Percentiles rank a stretch among this genome's conserved stretches.
These are phyloP conservation scores for Spathaspora jeffriesii DNA, from an alignment of 1,139 yeast genomes.

Conservation along the genomic window DNA sequence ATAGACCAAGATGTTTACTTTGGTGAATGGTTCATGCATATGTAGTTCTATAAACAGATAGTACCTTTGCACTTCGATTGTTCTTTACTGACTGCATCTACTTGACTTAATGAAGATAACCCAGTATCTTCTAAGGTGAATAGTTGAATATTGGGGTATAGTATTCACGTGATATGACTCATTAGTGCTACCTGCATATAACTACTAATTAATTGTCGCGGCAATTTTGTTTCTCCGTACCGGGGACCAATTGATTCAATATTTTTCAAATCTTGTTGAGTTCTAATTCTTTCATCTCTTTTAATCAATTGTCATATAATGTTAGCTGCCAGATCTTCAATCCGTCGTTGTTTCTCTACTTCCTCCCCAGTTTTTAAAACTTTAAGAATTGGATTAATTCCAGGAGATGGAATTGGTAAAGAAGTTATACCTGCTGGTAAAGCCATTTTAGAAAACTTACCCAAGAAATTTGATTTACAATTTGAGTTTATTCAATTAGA, in stretches of 20 bases:
- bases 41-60: too few species aligned
- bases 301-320: slow-evolving; percentile 11
- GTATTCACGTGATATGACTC: slow-evolving; percentile 4
- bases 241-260: neutral
- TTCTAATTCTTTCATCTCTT: too few species aligned
- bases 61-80: neutral
- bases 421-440: slow-evolving; percentile 97
- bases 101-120: too few species aligned
- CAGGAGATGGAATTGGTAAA: slow-evolving; percentile 98
- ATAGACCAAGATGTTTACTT: slow-evolving; percentile 1
- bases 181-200: neutral
- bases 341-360: slow-evolving; percentile 39
- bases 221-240: neutral
- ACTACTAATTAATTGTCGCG: neutral
- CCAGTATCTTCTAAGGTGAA: too few species aligned
- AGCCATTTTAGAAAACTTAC: slow-evolving; percentile 80
- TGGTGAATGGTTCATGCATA: too few species aligned
- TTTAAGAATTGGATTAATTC: slow-evolving; percentile 65
- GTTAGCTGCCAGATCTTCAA: slow-evolving; percentile 23
- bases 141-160: neutral
- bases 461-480: slow-evolving; percentile 69
- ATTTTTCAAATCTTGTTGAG: neutral
- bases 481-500: slow-evolving; percentile 86
- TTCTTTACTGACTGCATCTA: too few species aligned
- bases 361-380: slow-evolving; percentile 31